phyloP scores from a whole-genome alignment of 2,329 filamentous ascomycete species.

The Penicillium glabrum region DNA sequence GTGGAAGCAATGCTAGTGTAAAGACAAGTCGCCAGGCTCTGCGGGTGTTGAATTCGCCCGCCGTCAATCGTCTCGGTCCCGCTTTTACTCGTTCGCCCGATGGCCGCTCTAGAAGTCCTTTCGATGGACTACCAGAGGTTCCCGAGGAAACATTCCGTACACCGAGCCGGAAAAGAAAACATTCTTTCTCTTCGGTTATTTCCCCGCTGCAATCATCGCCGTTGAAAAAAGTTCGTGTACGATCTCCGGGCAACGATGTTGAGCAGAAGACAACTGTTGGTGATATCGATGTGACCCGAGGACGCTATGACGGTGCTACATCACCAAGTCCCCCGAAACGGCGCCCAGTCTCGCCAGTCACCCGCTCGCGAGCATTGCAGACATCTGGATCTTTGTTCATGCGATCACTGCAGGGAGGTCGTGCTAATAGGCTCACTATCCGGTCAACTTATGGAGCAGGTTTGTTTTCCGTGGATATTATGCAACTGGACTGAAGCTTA shows the following conservation, averaged over 20 bases:
- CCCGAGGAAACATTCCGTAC: constrained; percentile 34
- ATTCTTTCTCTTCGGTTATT: constrained; percentile 45
- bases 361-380: constrained; percentile 37
- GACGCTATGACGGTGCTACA: constrained; percentile 15
- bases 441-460: constrained; percentile 38
- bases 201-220: constrained; percentile 53
- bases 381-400: constrained; percentile 41
- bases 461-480: constrained; percentile 22
- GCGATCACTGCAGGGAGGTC: constrained; percentile 35
- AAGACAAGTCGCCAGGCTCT: constrained; percentile 47
- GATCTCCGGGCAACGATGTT: constrained; percentile 32
- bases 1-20: constrained; percentile 33
- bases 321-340: constrained; percentile 21
- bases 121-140: constrained; percentile 23
- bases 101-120: constrained; percentile 26
- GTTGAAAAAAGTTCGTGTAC: constrained; percentile 42
- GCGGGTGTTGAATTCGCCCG: constrained; percentile 44
- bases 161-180: constrained; percentile 47
- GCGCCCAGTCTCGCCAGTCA: constrained; percentile 32
- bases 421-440: constrained; percentile 32
- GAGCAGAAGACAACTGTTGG: constrained; percentile 28
- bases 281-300: constrained; percentile 26
- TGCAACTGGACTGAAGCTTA: constrained; percentile 9
- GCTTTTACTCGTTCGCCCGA: constrained; percentile 42
- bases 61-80: constrained; percentile 43